Evolutionary conservation across 2,329 filamentous ascomycete genomes (phyloP).

Genomic region (Alternaria gansuensis): DNA sequence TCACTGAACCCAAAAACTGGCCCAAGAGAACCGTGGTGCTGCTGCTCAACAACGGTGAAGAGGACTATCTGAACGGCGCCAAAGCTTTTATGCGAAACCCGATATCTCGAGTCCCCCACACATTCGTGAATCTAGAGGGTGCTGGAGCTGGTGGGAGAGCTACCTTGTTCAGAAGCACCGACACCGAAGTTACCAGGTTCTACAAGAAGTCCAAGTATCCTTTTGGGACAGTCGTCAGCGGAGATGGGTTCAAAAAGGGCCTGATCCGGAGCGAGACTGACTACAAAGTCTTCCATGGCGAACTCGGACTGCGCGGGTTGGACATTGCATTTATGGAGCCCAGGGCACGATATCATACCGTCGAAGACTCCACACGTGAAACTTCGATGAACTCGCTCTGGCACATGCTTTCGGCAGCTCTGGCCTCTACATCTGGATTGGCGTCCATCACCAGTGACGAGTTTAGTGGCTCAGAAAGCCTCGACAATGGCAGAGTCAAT

Average conservation of each 20-base stretch:
- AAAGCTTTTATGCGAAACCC: slow-evolving; percentile 85
- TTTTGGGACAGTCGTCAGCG: slow-evolving; percentile 82
- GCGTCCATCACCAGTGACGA: slow-evolving; percentile 71
- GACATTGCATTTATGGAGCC: slow-evolving; percentile 93
- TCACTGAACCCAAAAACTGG: slow-evolving; percentile 72
- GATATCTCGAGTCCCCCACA: slow-evolving; percentile 79
- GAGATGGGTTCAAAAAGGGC: slow-evolving; percentile 82
- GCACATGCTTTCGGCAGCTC: slow-evolving; percentile 91
- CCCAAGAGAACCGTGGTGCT: slow-evolving; percentile 83
- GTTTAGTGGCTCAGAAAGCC: slow-evolving; percentile 71
- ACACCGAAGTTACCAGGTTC: slow-evolving; percentile 82
- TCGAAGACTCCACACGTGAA: slow-evolving; percentile 84
- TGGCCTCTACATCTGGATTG: slow-evolving; percentile 76
- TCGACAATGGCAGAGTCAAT: slow-evolving; percentile 65
- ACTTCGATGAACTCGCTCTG: slow-evolving; percentile 77
- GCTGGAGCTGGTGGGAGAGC: slow-evolving; percentile 91
- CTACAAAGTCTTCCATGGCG: slow-evolving; percentile 81
- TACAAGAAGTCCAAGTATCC: slow-evolving; percentile 78
- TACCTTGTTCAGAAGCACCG: slow-evolving; percentile 85
- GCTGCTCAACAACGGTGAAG: slow-evolving; percentile 94
- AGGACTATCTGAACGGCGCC: slow-evolving; percentile 89
- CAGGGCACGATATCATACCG: slow-evolving; percentile 86
- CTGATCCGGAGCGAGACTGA: slow-evolving; percentile 88
- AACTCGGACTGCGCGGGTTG: slow-evolving; percentile 82
- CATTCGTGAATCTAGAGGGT: slow-evolving; percentile 94